These are phyloP conservation scores for Pleurotus pulmonarius DNA, from an alignment of 768 basidiomycete genomes.

Conservation along the genomic window DNA sequence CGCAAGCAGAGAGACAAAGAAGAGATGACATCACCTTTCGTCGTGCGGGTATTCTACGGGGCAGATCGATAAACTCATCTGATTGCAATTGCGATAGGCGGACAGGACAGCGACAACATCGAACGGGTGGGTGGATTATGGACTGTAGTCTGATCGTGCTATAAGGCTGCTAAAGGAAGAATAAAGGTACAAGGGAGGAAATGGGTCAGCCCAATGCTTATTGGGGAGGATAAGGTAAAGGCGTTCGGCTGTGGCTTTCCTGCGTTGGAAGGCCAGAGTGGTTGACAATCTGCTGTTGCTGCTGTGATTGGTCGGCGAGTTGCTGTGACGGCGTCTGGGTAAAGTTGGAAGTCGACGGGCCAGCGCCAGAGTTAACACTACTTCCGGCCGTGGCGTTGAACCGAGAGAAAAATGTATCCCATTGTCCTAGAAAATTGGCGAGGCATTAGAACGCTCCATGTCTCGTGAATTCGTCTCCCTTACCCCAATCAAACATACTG, in stretches of 20 bases:
- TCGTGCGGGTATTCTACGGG: neutral
- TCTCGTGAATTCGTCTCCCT: slow-evolving; percentile 16
- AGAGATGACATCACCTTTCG: slow-evolving; percentile 5
- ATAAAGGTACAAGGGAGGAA: slow-evolving; percentile 4
- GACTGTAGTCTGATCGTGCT: slow-evolving; percentile 3
- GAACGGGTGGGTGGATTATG: slow-evolving; percentile 5
- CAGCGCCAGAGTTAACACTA: slow-evolving; percentile 22
- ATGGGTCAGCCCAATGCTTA: neutral
- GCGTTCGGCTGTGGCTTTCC: slow-evolving; percentile 7
- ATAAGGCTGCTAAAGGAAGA: neutral
- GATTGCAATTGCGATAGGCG: slow-evolving; percentile 8
- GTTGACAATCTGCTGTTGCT: slow-evolving; percentile 4
- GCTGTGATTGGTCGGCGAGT: neutral
- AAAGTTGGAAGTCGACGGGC: neutral
- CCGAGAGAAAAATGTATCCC: slow-evolving; percentile 78
- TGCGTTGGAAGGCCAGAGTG: neutral
- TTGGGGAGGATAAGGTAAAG: slow-evolving; percentile 4
- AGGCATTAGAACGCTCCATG: neutral
- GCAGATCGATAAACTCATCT: slow-evolving; percentile 7
- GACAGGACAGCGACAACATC: slow-evolving; percentile 4
- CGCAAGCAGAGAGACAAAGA: neutral
- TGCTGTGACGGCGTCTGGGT: neutral
- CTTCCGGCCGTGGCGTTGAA: slow-evolving; percentile 29
- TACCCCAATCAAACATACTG: slow-evolving; percentile 87
- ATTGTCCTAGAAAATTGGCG: slow-evolving; percentile 51